These are phyloP conservation scores for Capronia americana DNA, from an alignment of 2,329 filamentous ascomycete species.

Conservation along the genomic window DNA sequence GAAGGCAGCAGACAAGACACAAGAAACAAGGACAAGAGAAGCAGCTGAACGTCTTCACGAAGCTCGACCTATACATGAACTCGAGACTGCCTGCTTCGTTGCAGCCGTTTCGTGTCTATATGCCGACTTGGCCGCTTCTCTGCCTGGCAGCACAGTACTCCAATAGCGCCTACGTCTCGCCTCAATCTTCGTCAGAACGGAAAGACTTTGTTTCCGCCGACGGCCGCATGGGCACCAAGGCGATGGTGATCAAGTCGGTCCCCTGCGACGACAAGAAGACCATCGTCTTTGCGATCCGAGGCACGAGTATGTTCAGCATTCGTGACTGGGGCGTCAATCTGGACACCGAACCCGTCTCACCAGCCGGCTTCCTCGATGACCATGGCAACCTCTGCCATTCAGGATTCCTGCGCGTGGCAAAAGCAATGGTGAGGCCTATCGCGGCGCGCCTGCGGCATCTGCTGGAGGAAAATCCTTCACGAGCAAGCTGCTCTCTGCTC, in stretches of 20 bases:
- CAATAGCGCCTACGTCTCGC: constrained; percentile 72
- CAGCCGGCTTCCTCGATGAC: constrained; percentile 77
- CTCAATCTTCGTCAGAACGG: constrained; percentile 63
- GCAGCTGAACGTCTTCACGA: constrained; percentile 70
- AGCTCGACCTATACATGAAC: constrained; percentile 80
- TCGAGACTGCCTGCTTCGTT: constrained; percentile 73
- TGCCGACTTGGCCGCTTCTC: constrained; percentile 76
- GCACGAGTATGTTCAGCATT: constrained; percentile 70
- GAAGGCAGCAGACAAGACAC: constrained; percentile 14
- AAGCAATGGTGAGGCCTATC: constrained; percentile 75
- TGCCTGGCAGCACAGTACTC: constrained; percentile 81
- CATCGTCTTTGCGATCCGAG: constrained; percentile 83
- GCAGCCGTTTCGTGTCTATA: constrained; percentile 71
- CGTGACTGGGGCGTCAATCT: constrained; percentile 89
- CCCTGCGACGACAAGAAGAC: constrained; percentile 78
- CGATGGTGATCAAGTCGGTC: constrained; percentile 83
- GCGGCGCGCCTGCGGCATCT: constrained; percentile 72
- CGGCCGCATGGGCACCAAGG: constrained; percentile 76
- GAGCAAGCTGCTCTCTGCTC: constrained; percentile 71
- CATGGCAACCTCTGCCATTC: constrained; percentile 77
- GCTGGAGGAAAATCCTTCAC: constrained; percentile 72
- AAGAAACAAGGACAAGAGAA: constrained; percentile 45
- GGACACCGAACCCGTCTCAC: constrained; percentile 69
- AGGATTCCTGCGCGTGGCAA: constrained; percentile 78
- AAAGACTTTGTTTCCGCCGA: constrained; percentile 74